Conservation (phyloP, 257 asterid genomes). For the Solanum ossicruentum region DNA sequence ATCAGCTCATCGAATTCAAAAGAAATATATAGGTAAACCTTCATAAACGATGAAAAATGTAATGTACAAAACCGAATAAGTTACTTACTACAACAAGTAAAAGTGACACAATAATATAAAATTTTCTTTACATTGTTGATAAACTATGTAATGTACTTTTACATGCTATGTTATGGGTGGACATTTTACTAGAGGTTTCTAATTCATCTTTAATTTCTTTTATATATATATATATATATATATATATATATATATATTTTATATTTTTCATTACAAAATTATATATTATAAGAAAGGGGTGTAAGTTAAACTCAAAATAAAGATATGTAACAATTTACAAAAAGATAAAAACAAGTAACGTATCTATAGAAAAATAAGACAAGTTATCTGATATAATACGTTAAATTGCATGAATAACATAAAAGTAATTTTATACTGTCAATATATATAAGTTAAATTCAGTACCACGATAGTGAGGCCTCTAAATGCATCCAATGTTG, state of each 20-base stretch:
- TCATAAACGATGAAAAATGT: not conserved
- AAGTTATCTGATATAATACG: not conserved
- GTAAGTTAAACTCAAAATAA: not conserved
- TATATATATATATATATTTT: no score
- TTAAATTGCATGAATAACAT: not conserved
- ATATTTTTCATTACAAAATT: not conserved
- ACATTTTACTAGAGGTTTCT: no score
- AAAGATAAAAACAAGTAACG: not conserved
- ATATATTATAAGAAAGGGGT: not conserved
- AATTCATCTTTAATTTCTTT: no score
- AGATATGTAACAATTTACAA: not conserved
- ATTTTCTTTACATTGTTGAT: no score
- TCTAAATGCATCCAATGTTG: conserved; percentile 75
- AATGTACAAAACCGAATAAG: not conserved
- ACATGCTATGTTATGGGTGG: no score
- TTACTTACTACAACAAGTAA: no score
- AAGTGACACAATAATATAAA: no score
- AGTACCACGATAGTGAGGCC: conserved; percentile 76
- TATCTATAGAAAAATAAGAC: not conserved
- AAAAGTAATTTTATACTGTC: not conserved
- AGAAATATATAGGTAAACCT: not conserved
- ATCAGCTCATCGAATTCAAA: not conserved
- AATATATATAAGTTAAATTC: not conserved
- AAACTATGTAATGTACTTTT: not conserved
- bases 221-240: no score